These are phyloP conservation scores for Sicyos edulis DNA, from an alignment of 306 rosid species.

Conservation along the genomic window DNA sequence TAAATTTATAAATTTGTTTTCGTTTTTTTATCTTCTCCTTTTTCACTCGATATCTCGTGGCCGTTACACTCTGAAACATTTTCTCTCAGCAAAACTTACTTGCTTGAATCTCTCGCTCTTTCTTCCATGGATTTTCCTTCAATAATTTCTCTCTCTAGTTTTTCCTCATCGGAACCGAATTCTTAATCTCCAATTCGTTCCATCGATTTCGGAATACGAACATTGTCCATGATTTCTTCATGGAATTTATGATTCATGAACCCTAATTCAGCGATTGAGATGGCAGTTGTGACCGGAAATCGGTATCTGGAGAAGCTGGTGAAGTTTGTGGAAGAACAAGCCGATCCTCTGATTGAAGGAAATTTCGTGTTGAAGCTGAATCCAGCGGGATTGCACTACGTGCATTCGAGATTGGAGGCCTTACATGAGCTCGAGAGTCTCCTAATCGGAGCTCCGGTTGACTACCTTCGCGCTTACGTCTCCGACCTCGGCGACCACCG, in stretches of 20 bases:
- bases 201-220: neutral
- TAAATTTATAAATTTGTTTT: neutral
- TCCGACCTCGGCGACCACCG: conserved; percentile 99
- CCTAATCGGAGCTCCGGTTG: conserved; percentile 80
- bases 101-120: neutral
- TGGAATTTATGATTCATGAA: conserved; percentile 26
- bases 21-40: neutral
- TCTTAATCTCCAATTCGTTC: neutral
- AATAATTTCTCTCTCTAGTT: neutral
- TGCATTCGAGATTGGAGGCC: conserved; percentile 81
- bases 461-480: conserved; percentile 83
- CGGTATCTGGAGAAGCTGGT: conserved; percentile 89
- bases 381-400: conserved; percentile 87
- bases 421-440: conserved; percentile 77
- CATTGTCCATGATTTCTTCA: neutral
- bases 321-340: conserved; percentile 66
- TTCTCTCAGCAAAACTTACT: conserved; percentile 17
- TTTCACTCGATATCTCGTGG: conserved; percentile 28
- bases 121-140: neutral
- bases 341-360: conserved; percentile 74
- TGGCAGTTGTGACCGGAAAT: conserved; percentile 95
- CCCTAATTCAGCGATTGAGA: conserved; percentile 33
- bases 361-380: conserved; percentile 70
- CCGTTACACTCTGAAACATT: conserved; percentile 35
- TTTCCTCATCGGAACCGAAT: neutral